Evolutionary conservation across 129 eudicot species (phyloP).

Genomic region (Centrapalus pauciflorus): DNA sequence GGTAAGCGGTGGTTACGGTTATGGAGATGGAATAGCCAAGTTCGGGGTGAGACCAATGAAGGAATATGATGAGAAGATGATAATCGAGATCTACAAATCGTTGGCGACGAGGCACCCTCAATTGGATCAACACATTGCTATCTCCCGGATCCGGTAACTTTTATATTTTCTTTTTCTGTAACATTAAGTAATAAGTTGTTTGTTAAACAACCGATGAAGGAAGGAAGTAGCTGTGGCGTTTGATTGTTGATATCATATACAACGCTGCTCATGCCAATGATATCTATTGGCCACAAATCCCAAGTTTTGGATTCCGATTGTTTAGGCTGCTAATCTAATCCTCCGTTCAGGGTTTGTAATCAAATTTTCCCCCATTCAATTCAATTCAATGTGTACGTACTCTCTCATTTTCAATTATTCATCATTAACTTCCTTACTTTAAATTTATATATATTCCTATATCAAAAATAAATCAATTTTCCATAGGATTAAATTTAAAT

Average conservation of each 20-base stretch:
- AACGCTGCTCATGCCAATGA: no score
- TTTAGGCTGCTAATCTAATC: no score
- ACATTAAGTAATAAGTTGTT: conserved; percentile 19
- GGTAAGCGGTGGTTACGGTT: conserved; percentile 19
- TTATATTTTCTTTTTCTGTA: conserved; percentile 20
- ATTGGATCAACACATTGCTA: conserved; percentile 5
- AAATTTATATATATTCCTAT: no score
- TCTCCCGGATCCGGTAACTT: conserved; percentile 6
- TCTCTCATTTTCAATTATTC: no score
- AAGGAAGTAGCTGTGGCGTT: not conserved
- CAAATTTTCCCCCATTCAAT: no score
- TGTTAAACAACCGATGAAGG: not conserved
- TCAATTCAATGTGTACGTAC: no score
- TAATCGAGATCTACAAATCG: conserved; percentile 35
- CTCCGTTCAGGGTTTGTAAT: no score
- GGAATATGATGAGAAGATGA: conserved; percentile 41
- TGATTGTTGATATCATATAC: not conserved
- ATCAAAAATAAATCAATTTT: no score
- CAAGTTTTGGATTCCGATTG: no score
- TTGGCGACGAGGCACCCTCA: conserved; percentile 34
- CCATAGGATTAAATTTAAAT: no score
- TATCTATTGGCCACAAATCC: no score
- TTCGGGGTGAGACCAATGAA: conserved; percentile 31
- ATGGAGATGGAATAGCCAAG: conserved; percentile 15
- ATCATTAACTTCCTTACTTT: no score